A percentile compares a stretch with the other conserved stretches of the same genome.
phyloP scores from a whole-genome alignment of 257 asterid genomes.

The Solanum neorickii region DNA sequence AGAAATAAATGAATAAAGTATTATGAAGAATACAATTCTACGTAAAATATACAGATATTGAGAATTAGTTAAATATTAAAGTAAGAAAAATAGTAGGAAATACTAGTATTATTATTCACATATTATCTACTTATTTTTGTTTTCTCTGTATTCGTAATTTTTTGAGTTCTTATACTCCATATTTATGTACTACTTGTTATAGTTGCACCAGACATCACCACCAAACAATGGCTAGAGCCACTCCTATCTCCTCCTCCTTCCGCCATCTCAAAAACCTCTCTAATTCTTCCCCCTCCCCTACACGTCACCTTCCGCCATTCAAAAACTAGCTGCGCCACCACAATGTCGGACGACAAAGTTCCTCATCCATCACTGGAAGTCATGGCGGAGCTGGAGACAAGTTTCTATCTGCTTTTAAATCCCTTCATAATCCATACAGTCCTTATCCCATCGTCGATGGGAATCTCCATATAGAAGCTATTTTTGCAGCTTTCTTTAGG shows the following conservation, averaged over 20 bases:
- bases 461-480: constrained; percentile 78
- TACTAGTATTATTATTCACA: too few species aligned
- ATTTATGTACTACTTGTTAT: too few species aligned
- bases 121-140: too few species aligned
- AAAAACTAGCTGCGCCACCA: background rate
- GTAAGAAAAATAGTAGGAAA: too few species aligned
- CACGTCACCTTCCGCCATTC: background rate
- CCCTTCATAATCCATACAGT: constrained; percentile 41
- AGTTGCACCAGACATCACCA: background rate
- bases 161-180: too few species aligned
- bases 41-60: too few species aligned
- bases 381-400: constrained; percentile 60
- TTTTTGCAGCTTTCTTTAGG: constrained; percentile 75
- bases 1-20: background rate
- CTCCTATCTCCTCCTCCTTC: constrained; percentile 22
- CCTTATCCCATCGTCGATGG: constrained; percentile 53
- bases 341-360: constrained; percentile 18
- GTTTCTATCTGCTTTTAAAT: constrained; percentile 55
- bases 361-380: constrained; percentile 66
- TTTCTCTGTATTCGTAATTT: background rate
- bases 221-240: constrained; percentile 45
- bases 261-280: constrained; percentile 24
- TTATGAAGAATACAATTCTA: too few species aligned
- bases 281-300: constrained; percentile 4
- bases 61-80: too few species aligned